A percentile compares a stretch with the other conserved stretches of the same genome.
Evolutionary conservation across 148 eudicot genomes (phyloP).

Genomic region (Polygonum aviculare): DNA sequence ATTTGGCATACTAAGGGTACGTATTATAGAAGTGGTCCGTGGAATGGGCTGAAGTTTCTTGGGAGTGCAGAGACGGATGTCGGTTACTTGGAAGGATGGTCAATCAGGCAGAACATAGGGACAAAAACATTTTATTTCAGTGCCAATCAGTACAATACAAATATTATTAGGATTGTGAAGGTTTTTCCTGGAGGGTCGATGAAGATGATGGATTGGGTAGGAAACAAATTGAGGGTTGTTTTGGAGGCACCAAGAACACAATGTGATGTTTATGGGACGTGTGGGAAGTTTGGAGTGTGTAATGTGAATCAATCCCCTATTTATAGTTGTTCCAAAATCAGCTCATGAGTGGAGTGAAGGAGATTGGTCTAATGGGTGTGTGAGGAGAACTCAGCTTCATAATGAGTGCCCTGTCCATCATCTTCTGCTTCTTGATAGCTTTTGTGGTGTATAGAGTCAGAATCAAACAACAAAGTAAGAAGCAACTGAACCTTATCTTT

Average conservation of each 20-base stretch:
- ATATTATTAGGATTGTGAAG: neutral
- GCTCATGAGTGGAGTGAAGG: conserved; percentile 33
- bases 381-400: conserved; percentile 22
- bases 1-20: conserved; percentile 25
- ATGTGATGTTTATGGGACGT: conserved; percentile 42
- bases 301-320: conserved; percentile 22
- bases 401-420: neutral
- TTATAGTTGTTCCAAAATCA: conserved; percentile 33
- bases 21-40: conserved; percentile 37
- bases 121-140: conserved; percentile 8
- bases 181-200: conserved; percentile 13
- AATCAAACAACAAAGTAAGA: neutral
- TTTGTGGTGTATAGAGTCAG: neutral
- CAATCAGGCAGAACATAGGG: neutral
- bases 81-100: neutral
- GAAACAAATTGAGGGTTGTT: conserved; percentile 16
- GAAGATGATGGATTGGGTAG: neutral
- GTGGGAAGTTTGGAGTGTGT: conserved; percentile 58
- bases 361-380: conserved; percentile 46
- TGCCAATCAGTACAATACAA: neutral
- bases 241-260: conserved; percentile 10
- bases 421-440: neutral
- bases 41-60: conserved; percentile 24
- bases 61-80: conserved; percentile 8
- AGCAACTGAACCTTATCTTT: neutral